Conservation (phyloP, 2,329 filamentous ascomycete genomes). For the Hymenoscyphus scutula region DNA sequence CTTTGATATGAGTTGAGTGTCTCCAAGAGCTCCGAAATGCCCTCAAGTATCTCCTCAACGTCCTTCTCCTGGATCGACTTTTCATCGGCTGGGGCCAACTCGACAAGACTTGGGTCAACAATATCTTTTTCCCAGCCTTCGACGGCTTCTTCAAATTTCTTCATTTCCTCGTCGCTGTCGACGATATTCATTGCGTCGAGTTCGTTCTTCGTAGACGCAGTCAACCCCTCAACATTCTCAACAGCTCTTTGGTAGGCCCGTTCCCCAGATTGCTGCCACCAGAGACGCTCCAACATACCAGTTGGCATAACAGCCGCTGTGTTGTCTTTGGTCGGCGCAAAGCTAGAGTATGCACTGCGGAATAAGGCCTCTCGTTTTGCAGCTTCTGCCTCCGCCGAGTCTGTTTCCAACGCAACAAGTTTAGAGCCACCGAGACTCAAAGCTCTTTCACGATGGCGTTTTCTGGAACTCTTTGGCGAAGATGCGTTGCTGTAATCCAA, state of each 20-base stretch:
- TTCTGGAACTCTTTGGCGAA: constrained; percentile 52
- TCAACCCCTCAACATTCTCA: constrained; percentile 34
- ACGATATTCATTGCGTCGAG: constrained; percentile 9
- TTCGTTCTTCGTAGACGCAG: constrained; percentile 10
- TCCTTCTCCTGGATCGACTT: constrained; percentile 57
- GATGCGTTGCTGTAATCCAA: constrained; percentile 66
- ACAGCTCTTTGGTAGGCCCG: constrained; percentile 64
- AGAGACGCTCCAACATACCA: constrained; percentile 64
- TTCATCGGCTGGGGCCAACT: constrained; percentile 43
- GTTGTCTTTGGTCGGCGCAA: constrained; percentile 74
- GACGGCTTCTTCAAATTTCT: constrained; percentile 49
- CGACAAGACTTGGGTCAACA: constrained; percentile 54
- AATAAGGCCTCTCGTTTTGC: constrained; percentile 73
- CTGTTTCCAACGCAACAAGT: constrained; percentile 45
- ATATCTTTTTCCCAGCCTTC: constrained; percentile 57
- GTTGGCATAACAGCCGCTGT: constrained; percentile 67
- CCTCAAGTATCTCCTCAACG: constrained; percentile 66
- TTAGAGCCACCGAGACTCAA: constrained; percentile 64
- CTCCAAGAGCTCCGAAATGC: constrained; percentile 73
- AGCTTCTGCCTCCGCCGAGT: constrained; percentile 54
- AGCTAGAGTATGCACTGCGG: constrained; percentile 74
- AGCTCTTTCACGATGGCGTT: constrained; percentile 69
- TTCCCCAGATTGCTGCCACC: constrained; percentile 73
- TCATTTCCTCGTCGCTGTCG: constrained; percentile 36
- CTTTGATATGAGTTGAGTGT: constrained; percentile 76